Conservation (phyloP, 2,329 filamentous ascomycete species). For the Biscogniauxia mediterranea region DNA sequence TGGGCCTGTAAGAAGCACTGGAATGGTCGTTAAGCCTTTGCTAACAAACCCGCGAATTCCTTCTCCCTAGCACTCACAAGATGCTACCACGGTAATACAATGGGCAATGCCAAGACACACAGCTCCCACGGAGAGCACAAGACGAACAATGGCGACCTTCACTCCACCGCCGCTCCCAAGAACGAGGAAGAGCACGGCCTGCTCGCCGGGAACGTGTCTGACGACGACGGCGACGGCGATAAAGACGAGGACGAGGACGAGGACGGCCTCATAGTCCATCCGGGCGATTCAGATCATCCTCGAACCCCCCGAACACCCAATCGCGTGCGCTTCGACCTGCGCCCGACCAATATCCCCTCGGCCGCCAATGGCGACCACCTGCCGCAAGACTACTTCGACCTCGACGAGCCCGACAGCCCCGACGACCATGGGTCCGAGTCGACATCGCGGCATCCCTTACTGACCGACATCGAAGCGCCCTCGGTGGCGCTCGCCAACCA, state of each 20-base stretch:
- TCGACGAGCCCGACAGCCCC: conserved; percentile 35
- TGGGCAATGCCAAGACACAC: conserved; percentile 42
- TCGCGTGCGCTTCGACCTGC: conserved; percentile 61
- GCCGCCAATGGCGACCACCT: conserved; percentile 22
- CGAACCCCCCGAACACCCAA: conserved; percentile 58
- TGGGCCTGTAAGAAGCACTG: conserved; percentile 4
- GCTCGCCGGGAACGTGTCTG: conserved; percentile 28
- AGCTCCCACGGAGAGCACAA: conserved; percentile 29
- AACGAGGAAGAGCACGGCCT: conserved; percentile 41
- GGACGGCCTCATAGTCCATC: conserved; percentile 28
- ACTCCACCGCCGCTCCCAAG: conserved; percentile 21
- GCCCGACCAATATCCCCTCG: conserved; percentile 32
- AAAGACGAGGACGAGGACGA: conserved; percentile 16
- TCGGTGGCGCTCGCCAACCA: conserved; percentile 64
- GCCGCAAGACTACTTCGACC: conserved; percentile 31
- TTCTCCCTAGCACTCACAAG: conserved; percentile 23
- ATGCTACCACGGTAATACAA: conserved; percentile 41
- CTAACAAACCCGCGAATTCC: conserved; percentile 5
- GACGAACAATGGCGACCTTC: conserved; percentile 14
- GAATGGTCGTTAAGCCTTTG: neutral
- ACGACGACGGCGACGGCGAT: conserved; percentile 26
- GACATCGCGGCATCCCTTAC: conserved; percentile 57
- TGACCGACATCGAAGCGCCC: conserved; percentile 72
- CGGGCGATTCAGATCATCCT: conserved; percentile 15
- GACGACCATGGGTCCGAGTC: conserved; percentile 44